These are phyloP conservation scores for Casuarina glauca DNA, from an alignment of 306 rosid genomes.

Conservation along the genomic window DNA sequence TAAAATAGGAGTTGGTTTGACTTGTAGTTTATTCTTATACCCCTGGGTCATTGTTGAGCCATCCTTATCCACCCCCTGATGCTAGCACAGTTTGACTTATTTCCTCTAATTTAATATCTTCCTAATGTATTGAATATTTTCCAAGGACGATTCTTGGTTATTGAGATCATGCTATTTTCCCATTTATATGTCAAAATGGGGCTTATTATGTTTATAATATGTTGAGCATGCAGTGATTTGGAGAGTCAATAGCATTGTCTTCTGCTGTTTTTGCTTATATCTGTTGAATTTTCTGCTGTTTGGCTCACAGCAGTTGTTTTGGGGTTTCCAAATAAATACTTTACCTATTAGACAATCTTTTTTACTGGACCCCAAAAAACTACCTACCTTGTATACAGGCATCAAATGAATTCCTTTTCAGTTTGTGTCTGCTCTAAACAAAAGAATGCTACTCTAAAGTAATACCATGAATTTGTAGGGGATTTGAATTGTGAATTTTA, in stretches of 20 bases:
- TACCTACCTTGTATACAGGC: not conserved
- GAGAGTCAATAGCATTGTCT: not conserved
- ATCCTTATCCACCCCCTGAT: conserved; percentile 2
- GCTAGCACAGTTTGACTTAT: conserved; percentile 1
- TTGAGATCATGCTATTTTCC: conserved; percentile 1
- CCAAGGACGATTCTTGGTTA: not conserved
- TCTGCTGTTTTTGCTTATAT: not conserved
- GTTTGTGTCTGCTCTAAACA: not conserved
- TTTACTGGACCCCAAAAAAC: not conserved
- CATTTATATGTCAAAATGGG: not conserved
- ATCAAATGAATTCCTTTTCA: not conserved
- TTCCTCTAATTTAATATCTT: conserved; percentile 10
- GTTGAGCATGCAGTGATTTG: not conserved
- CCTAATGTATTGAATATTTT: not conserved
- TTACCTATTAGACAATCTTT: not conserved
- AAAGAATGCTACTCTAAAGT: not conserved
- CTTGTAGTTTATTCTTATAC: not conserved
- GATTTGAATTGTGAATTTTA: not conserved
- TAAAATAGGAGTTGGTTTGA: not conserved
- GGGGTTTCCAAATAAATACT: not conserved
- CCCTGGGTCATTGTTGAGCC: too few relatives aligned
- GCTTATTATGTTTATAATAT: not conserved
- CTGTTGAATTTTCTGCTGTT: not conserved
- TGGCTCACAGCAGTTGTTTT: not conserved
- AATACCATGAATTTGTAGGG: not conserved